These are phyloP conservation scores for Carex scoparia DNA, from an alignment of 176 grass and related monocot genomes.

Conservation along the genomic window DNA sequence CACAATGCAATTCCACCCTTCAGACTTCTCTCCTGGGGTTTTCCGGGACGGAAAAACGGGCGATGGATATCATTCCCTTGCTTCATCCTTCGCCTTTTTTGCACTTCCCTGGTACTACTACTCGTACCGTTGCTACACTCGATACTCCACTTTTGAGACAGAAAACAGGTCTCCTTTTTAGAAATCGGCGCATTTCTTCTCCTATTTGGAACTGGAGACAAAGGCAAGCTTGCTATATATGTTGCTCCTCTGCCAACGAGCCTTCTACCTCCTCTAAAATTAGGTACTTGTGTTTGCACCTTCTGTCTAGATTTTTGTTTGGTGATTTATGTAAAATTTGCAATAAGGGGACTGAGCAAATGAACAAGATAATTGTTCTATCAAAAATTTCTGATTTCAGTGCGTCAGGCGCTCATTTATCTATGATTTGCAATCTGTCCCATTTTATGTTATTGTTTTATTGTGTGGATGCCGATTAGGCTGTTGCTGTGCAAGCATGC, in stretches of 20 bases:
- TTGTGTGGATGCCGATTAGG: not conserved
- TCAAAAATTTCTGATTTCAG: not conserved
- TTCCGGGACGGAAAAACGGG: not conserved
- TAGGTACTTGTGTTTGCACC: constrained; percentile 4
- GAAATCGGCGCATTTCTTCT: not conserved
- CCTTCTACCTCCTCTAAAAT: constrained; percentile 16
- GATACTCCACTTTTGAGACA: not conserved
- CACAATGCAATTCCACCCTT: not conserved
- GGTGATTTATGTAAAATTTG: not conserved
- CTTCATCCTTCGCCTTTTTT: constrained; percentile 8
- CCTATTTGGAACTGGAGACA: not conserved
- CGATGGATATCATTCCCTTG: not conserved
- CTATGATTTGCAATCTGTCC: not conserved
- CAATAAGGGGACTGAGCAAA: too few species aligned
- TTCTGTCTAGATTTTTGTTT: not conserved
- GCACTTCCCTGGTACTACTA: not conserved
- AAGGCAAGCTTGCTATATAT: not conserved
- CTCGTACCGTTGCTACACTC: not conserved
- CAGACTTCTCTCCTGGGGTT: not conserved
- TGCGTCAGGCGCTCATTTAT: not conserved
- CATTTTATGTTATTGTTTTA: not conserved
- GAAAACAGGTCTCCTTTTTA: not conserved
- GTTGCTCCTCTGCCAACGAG: constrained; percentile 18
- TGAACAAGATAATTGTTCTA: too few species aligned
- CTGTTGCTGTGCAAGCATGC: not conserved